Base-by-base conservation (phyloP, 768 basidiomycete genomes). In the Hygrophoropsis aurantiaca region DNA sequence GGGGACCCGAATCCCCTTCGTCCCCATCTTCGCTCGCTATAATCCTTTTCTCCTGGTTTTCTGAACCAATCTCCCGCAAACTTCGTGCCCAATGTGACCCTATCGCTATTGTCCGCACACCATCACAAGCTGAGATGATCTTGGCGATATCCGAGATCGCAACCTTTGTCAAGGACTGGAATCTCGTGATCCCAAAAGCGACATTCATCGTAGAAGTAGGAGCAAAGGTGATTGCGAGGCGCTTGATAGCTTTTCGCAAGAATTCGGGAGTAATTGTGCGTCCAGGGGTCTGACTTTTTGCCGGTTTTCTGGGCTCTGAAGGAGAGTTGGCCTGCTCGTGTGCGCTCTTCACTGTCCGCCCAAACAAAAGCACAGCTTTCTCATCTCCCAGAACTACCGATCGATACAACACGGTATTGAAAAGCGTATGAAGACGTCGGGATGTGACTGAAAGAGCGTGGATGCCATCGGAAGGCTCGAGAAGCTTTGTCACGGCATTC, bases 361-460 rank as follows among this genome's bases (percentile, higher is more conserved):
- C 51, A 38, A 77, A 70, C 15, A 72, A 62, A 11, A 58, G 42
- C 32, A 73, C 51, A 7, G 56, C 53, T 21, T 59, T 52, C 10
- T 54, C 34, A 2, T 61, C 60, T 45, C 67, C 54, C 16, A 77
- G 62, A 20, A 71, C 63, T 20, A 76, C 66, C 4, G 65, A 65
- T 38, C 66, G 60, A 49, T 76, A 77, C 21, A 75, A 38, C 20
- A 74, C 64, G 26, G 42, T 50, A 44, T 73, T 61, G 19, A 72
- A 49, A 40, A 68, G 54, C n/a, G 51, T 49, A 48, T 52, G 48
- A 42, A 75, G 64, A 23, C 57, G 51, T 44, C 59, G 66, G 11
- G 43, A 56, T 10, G 58, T 55, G 18, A 39, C 23, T 6, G 49
- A 46, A 23, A 59, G 43, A 3, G 56, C 40, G 58, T 67, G 33